These are phyloP conservation scores for Yamadazyma atmosphaerica DNA, from an alignment of 1,139 yeast species.

Conservation along the genomic window DNA sequence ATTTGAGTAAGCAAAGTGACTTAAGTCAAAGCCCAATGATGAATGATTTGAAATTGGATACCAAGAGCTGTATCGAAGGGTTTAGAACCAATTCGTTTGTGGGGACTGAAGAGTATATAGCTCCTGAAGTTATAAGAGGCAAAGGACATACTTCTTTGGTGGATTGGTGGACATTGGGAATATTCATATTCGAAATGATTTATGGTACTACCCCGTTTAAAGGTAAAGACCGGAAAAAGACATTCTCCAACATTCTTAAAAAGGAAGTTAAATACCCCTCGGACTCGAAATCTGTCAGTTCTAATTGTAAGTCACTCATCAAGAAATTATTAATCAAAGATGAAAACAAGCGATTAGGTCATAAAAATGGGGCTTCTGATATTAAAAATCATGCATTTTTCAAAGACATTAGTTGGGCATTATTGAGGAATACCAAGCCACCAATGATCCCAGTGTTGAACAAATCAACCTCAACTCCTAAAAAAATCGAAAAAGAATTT, in stretches of 20 bases:
- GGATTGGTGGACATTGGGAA: conserved; percentile 99
- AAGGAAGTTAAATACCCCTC: conserved; percentile 76
- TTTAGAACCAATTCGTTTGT: conserved; percentile 96
- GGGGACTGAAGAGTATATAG: conserved; percentile 97
- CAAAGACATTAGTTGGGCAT: conserved; percentile 92
- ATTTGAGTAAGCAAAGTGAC: conserved; percentile 86
- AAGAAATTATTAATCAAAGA: conserved; percentile 84
- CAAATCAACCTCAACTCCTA: conserved; percentile 26
- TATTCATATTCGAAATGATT: conserved; percentile 87
- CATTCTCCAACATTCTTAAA: conserved; percentile 84
- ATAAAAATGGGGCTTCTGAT: conserved; percentile 92
- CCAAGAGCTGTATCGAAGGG: conserved; percentile 93
- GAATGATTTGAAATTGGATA: conserved; percentile 56
- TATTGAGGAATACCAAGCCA: conserved; percentile 86
- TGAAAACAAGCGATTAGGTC: conserved; percentile 84
- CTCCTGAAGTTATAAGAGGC: conserved; percentile 96
- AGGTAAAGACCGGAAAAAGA: conserved; percentile 82
- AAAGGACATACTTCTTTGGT: conserved; percentile 98
- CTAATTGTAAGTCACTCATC: conserved; percentile 75
- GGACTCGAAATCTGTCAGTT: conserved; percentile 47
- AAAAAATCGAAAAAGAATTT: conserved; percentile 40
- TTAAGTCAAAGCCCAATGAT: conserved; percentile 13
- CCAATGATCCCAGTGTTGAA: conserved; percentile 92
- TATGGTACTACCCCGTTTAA: conserved; percentile 96
- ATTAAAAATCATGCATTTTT: conserved; percentile 88